Evolutionary conservation across 371 early-diverging fungal genomes (phyloP), one percentile per base, ranked within the genome.

Genomic region (Parasitella parasitica): DNA sequence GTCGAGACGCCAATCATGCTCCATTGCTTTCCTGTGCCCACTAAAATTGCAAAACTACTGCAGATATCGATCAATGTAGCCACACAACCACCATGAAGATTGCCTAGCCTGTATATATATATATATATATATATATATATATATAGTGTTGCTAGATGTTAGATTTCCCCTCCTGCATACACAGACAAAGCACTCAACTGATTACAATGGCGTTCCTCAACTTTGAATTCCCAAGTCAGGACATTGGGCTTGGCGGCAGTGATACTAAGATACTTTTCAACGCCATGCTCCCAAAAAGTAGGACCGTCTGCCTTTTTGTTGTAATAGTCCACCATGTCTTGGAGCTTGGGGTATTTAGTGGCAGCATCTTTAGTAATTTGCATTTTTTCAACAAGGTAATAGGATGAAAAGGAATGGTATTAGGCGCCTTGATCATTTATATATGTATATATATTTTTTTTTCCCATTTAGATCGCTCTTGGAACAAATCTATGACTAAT

Each of bases 51-150:
- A 57, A 73, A 67, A 51, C 76, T 76, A 59, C 72, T 75, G 37
- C 81, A 80, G n/a, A 74, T 59, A 62, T 80, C 81, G 39, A 80
- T 77, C 54, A 74, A 34, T 0, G 77, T 76, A 55, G 81, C 81
- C 7, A 76, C 73, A 16, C 76, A 73, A 8, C 81, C 81, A 50
- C 81, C 81, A 36, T 80, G 81, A 15, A 77, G 43, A 30, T 67
- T 74, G 9, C 75, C 69, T n/a, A 75, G 32, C 41, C 64, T 61
- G 49, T 32, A 32, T 32, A 32, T 30, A 30, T 3, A 30, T 30
- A 30, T 30, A 30, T 30, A 8, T 30, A 30, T 32, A 4, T 4
- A 32, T 32, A 32, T 32, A 32, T 32, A n/a, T n/a, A n/a, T n/a
- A n/a, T n/a, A n/a, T n/a, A n/a, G n/a, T n/a, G n/a, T n/a, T n/a